phyloP scores from a whole-genome alignment of 2,329 filamentous ascomycete species.

The Trichophyton simii region DNA sequence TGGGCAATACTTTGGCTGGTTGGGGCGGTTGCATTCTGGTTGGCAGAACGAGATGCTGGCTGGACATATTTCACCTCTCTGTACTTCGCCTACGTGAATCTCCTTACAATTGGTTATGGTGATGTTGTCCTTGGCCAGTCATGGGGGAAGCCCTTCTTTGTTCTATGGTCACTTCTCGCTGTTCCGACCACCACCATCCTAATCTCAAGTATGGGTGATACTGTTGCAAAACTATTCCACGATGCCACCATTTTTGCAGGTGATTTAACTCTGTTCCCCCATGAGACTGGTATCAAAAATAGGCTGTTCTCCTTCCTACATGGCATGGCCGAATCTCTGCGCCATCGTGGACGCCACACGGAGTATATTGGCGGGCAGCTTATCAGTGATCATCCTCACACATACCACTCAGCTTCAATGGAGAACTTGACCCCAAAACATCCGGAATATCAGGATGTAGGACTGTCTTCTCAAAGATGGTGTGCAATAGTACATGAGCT shows the following conservation, averaged over 20 bases:
- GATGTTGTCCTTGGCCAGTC: conserved; percentile 24
- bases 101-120: conserved; percentile 31
- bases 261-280: conserved; percentile 42
- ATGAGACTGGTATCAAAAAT: conserved; percentile 29
- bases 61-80: conserved; percentile 30
- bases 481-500: conserved; percentile 29
- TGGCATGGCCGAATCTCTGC: conserved; percentile 14
- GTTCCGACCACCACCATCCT: conserved; percentile 30
- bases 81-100: conserved; percentile 29
- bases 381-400: neutral
- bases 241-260: conserved; percentile 46
- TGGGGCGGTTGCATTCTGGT: conserved; percentile 27
- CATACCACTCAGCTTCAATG: neutral
- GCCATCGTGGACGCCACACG: neutral
- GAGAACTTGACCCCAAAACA: neutral
- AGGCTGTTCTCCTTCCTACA: conserved; percentile 10
- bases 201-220: conserved; percentile 30
- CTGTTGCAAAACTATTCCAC: conserved; percentile 39
- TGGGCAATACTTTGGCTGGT: conserved; percentile 35
- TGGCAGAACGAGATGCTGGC: conserved; percentile 20
- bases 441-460: neutral
- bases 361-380: neutral
- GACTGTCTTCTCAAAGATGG: conserved; percentile 29
- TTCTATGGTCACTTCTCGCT: conserved; percentile 31
- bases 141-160: conserved; percentile 28